A percentile compares a stretch with the other conserved stretches of the same genome.
These are phyloP conservation scores for Fistulifera pelliculosa DNA, from an alignment of 108 stramenopile species.

Conservation along the genomic window DNA sequence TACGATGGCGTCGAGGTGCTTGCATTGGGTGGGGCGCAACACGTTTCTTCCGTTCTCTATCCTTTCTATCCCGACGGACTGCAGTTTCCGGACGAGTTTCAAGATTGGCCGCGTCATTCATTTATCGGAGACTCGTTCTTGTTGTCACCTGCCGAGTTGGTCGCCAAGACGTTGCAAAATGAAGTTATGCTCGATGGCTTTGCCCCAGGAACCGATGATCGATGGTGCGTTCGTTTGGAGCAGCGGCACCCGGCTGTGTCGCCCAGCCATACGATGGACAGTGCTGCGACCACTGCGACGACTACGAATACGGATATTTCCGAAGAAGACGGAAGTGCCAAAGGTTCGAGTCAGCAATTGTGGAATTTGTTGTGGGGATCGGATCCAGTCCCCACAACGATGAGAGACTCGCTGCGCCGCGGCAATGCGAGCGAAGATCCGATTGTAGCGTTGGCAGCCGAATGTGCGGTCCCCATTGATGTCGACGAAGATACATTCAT, in stretches of 20 bases:
- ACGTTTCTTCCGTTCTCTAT: too few species aligned
- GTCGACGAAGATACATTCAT: conserved; percentile 53
- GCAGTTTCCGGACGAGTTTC: too few species aligned
- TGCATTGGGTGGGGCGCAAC: too few species aligned
- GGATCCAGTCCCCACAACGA: conserved; percentile 18
- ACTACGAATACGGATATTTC: background rate
- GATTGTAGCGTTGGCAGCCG: conserved; percentile 22
- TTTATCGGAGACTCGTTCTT: too few species aligned
- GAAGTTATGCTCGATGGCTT: conserved; percentile 54
- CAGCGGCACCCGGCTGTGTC: background rate
- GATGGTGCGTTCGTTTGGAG: conserved; percentile 39
- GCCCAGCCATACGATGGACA: background rate
- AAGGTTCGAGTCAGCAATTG: conserved; percentile 15
- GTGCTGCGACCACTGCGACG: background rate
- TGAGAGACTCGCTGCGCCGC: conserved; percentile 1
- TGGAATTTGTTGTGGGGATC: conserved; percentile 39
- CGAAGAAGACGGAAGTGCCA: conserved; percentile 7
- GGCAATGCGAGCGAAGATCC: conserved; percentile 17
- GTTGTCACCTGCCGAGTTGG: conserved; percentile 20
- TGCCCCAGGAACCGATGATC: conserved; percentile 32
- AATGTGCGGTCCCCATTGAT: conserved; percentile 42
- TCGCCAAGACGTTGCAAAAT: conserved; percentile 34
- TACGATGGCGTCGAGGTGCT: too few species aligned
- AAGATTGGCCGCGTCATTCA: too few species aligned
- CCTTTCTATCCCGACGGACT: too few species aligned